Evolutionary conservation across 2,329 filamentous ascomycete genomes (phyloP), one percentile per base, ranked within the genome.

Genomic region (Rhynchosporium agropyri): DNA sequence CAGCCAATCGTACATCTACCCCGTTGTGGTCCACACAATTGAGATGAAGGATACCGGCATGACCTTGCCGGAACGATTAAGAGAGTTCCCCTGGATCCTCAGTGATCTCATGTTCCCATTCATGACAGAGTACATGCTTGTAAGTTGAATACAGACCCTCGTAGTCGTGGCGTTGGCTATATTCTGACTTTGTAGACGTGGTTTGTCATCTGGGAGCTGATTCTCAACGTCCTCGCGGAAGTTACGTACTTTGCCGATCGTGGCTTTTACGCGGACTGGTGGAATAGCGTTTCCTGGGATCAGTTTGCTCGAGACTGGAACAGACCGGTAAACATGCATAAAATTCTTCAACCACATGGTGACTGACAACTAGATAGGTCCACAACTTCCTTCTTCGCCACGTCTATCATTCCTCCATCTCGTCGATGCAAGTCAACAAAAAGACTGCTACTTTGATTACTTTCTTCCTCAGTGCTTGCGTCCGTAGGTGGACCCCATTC

Each of bases 281-380:
- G 63, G 63, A 64, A 64, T 12, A 56, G 48, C 8, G 59, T 84
- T 3, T 84, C 83, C 0, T 91, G 87, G 84, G 89, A 92, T 70
- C 87, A 92, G 72, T 94, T 90, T 70, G 89, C 90, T 3, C 81
- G 90, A 45, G 89, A 92, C 73, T 93, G 90, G 90, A 93, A 93
- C 73, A 78, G 85, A n/a, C 89, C 90, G 0, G 64, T 63, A 43
- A 31, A 46, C 13, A 31, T 0, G 3, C 13, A 48, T 12, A 31
- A 28, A 4, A 42, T 4, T 12, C 13, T 1, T 29, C 2, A 20
- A 8, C 3, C 4, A 8, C 12, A 29, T 9, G 38, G 1, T 28
- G 12, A 29, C 6, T 58, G 29, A 57, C n/a, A 12, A 3, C 6
- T 45, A 10, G 7, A 40, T 13, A 60, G 58, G 58, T 64, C 3